These are phyloP conservation scores for Macrotyloma uniflorum DNA, from an alignment of 306 rosid genomes.

Conservation along the genomic window DNA sequence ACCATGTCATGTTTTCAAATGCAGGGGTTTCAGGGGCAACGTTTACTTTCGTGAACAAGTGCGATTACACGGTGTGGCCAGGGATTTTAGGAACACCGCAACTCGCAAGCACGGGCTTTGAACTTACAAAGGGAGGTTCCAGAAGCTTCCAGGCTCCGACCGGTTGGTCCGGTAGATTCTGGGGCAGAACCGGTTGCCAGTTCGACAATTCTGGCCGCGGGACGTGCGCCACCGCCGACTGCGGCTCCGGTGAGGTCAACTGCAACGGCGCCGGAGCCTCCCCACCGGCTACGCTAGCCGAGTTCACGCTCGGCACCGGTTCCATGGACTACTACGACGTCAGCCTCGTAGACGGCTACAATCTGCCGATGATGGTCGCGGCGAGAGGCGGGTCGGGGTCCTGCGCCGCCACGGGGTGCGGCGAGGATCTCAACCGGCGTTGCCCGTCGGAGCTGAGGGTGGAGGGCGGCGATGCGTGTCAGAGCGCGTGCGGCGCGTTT, in stretches of 20 bases:
- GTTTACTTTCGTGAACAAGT: conserved; percentile 76
- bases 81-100: conserved; percentile 80
- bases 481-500: conserved; percentile 88
- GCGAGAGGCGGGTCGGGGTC: conserved; percentile 68
- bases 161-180: conserved; percentile 95
- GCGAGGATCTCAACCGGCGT: conserved; percentile 57
- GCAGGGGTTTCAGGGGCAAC: conserved; percentile 74
- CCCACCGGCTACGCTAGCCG: conserved; percentile 90
- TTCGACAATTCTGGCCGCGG: conserved; percentile 61
- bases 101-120: conserved; percentile 79
- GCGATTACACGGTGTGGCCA: conserved; percentile 90
- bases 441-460: conserved; percentile 74
- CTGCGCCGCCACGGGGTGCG: conserved; percentile 76
- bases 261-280: conserved; percentile 83
- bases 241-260: conserved; percentile 68
- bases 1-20: background rate
- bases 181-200: conserved; percentile 80
- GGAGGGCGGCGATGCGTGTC: conserved; percentile 71
- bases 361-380: conserved; percentile 71
- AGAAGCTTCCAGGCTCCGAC: conserved; percentile 71
- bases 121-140: conserved; percentile 54
- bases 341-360: conserved; percentile 93
- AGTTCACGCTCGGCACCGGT: conserved; percentile 84
- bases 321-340: conserved; percentile 86
- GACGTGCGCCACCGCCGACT: conserved; percentile 76